phyloP scores from a whole-genome alignment of 768 basidiomycete genomes.

The Lactarius indigo region DNA sequence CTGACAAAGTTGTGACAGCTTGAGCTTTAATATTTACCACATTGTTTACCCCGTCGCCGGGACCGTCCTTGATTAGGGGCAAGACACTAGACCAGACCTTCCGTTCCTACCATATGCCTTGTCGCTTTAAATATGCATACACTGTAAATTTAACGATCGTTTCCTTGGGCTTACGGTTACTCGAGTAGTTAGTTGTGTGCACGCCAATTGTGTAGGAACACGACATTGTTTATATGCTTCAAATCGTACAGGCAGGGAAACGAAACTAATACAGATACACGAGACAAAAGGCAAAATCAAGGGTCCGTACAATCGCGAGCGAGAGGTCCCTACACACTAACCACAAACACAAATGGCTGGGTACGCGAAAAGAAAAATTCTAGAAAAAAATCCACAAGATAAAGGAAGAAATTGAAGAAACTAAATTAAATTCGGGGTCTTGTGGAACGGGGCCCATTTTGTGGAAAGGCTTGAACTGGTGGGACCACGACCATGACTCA shows the following conservation, averaged over 20 bases:
- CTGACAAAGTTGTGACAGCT: constrained; percentile 40
- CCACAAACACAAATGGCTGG: neutral
- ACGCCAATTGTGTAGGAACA: neutral
- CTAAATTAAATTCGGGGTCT: neutral
- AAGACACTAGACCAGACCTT: neutral
- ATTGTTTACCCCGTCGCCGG: constrained; percentile 39
- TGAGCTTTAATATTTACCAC: constrained; percentile 77
- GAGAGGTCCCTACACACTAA: neutral
- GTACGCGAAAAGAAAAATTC: neutral
- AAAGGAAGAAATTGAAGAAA: neutral
- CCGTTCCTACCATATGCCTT: neutral
- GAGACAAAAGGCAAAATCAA: neutral
- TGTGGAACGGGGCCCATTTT: neutral
- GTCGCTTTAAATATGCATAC: neutral
- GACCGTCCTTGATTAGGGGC: constrained; percentile 5
- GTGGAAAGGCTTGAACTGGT: neutral
- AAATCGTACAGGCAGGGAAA: neutral
- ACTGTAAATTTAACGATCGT: constrained; percentile 1
- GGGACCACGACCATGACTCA: neutral
- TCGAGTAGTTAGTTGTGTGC: neutral
- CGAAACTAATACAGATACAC: neutral
- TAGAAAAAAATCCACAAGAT: neutral
- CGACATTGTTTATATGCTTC: neutral
- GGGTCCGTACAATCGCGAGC: constrained; percentile 5
- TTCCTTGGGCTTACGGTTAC: neutral